These are phyloP conservation scores for Calonectria honghensis DNA, from an alignment of 2,329 filamentous ascomycete genomes.

Conservation along the genomic window DNA sequence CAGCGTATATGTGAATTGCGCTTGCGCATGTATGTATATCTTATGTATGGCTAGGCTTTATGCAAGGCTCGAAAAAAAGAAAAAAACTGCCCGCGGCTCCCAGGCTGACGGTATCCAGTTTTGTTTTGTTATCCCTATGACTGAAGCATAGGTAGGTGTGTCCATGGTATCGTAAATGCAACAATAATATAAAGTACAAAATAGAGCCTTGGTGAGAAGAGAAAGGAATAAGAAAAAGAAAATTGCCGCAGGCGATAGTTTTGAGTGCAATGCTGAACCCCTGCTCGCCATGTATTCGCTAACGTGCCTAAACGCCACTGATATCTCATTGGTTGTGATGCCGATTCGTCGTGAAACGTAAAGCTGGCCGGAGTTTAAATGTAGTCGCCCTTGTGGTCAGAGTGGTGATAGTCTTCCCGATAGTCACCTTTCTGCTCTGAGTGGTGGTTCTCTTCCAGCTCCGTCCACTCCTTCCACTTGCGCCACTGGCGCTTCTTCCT, in stretches of 20 bases:
- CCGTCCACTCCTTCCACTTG: conserved; percentile 27
- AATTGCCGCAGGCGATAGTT: neutral
- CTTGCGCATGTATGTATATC: neutral
- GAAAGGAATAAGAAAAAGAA: neutral
- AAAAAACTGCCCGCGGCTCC: neutral
- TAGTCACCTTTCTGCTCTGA: neutral
- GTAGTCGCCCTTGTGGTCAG: neutral
- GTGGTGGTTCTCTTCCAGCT: conserved; percentile 15
- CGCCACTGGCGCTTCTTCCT: conserved; percentile 29
- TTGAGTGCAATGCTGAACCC: conserved; percentile 11
- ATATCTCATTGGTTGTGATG: conserved; percentile 18
- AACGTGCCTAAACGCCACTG: conserved; percentile 22
- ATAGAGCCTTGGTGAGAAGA: neutral
- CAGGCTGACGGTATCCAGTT: neutral
- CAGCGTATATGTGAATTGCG: neutral
- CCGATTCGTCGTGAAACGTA: conserved; percentile 18
- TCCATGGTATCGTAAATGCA: conserved; percentile 22
- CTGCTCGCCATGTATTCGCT: neutral
- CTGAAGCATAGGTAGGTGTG: neutral
- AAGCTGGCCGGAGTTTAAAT: neutral
- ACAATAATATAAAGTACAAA: neutral
- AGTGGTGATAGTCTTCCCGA: neutral
- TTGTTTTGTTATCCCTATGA: neutral
- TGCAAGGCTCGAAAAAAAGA: neutral
- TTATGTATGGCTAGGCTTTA: conserved; percentile 6